phyloP scores from a whole-genome alignment of 2,329 filamentous ascomycete genomes.

The Ceratocystiopsis brevicomis region DNA sequence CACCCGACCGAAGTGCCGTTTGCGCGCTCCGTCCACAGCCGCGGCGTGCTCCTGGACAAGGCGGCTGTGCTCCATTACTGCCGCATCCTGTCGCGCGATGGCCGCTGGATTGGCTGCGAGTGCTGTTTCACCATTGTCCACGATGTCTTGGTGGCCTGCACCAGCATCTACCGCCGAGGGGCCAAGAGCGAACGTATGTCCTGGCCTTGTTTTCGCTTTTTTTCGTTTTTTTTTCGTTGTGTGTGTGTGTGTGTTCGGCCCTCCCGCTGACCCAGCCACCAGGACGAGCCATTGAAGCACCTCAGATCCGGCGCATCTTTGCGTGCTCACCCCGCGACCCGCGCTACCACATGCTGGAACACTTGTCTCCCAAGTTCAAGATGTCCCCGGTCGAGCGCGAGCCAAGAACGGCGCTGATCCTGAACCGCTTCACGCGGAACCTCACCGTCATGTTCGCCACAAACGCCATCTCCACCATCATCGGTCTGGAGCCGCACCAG shows the following conservation, averaged over 20 bases:
- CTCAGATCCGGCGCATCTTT: constrained; percentile 60
- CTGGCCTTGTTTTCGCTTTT: too few relatives aligned
- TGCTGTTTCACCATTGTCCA: constrained; percentile 82
- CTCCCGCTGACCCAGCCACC: background rate
- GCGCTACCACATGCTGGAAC: constrained; percentile 76
- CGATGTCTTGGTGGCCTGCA: constrained; percentile 71
- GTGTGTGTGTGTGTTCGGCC: too few relatives aligned
- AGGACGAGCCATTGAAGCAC: constrained; percentile 63
- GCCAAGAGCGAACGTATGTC: constrained; percentile 53
- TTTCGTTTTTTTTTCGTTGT: background rate
- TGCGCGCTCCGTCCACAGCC: constrained; percentile 52
- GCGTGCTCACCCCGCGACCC: constrained; percentile 66
- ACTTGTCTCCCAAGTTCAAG: constrained; percentile 64
- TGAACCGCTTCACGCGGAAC: constrained; percentile 72
- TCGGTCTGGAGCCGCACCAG: constrained; percentile 50
- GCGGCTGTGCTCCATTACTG: constrained; percentile 71
- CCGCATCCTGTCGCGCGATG: constrained; percentile 47
- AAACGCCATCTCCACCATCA: constrained; percentile 52
- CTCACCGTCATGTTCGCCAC: constrained; percentile 77
- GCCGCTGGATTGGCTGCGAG: constrained; percentile 61
- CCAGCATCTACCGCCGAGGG: constrained; percentile 53
- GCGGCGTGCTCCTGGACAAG: constrained; percentile 61
- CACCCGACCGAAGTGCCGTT: constrained; percentile 63
- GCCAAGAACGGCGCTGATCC: constrained; percentile 63
- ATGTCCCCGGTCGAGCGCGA: constrained; percentile 48